Percentiles rank a stretch among this genome's conserved stretches.
These are phyloP conservation scores for Helicocarpus griseus DNA, from an alignment of 2,329 filamentous ascomycete genomes.

Conservation along the genomic window DNA sequence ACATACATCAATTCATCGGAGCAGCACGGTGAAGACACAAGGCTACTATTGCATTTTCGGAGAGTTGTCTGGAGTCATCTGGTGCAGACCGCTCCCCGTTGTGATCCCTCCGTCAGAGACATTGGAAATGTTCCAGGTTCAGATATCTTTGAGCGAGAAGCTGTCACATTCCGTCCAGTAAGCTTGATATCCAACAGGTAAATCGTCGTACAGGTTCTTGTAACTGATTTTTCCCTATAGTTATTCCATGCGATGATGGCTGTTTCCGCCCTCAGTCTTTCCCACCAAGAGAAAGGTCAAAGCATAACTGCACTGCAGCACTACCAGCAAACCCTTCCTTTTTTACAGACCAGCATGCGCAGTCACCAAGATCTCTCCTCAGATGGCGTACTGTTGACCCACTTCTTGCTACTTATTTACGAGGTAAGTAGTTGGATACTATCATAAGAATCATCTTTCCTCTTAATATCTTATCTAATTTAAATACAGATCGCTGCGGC, in stretches of 20 bases:
- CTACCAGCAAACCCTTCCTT: slow-evolving; percentile 44
- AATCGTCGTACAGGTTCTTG: too few relatives aligned
- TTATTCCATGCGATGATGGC: slow-evolving; percentile 51
- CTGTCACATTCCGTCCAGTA: slow-evolving; percentile 43
- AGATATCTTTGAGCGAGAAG: slow-evolving; percentile 39
- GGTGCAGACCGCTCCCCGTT: slow-evolving; percentile 21
- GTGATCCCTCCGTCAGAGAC: slow-evolving; percentile 13
- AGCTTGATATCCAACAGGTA: slow-evolving; percentile 18
- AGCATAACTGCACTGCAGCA: slow-evolving; percentile 44
- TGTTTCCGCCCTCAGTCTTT: slow-evolving; percentile 45
- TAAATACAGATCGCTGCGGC: slow-evolving; percentile 35
- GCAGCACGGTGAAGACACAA: slow-evolving; percentile 22
- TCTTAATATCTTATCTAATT: too few relatives aligned
- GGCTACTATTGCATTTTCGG: slow-evolving; percentile 31
- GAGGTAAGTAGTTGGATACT: too few relatives aligned
- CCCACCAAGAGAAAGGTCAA: slow-evolving; percentile 36
- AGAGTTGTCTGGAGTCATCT: slow-evolving; percentile 34
- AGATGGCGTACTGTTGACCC: slow-evolving; percentile 47
- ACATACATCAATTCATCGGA: slow-evolving; percentile 14
- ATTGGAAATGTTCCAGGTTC: slow-evolving; percentile 23
- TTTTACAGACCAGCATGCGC: slow-evolving; percentile 35
- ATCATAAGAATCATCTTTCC: too few relatives aligned
- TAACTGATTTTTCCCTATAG: slow-evolving; percentile 20
- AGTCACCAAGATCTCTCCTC: slow-evolving; percentile 44
- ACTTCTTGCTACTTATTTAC: slow-evolving; percentile 49